Evolutionary conservation across 2,329 filamentous ascomycete species (phyloP), one percentile per base, ranked within the genome.

Genomic region (Colletotrichum gloeosporioides): DNA sequence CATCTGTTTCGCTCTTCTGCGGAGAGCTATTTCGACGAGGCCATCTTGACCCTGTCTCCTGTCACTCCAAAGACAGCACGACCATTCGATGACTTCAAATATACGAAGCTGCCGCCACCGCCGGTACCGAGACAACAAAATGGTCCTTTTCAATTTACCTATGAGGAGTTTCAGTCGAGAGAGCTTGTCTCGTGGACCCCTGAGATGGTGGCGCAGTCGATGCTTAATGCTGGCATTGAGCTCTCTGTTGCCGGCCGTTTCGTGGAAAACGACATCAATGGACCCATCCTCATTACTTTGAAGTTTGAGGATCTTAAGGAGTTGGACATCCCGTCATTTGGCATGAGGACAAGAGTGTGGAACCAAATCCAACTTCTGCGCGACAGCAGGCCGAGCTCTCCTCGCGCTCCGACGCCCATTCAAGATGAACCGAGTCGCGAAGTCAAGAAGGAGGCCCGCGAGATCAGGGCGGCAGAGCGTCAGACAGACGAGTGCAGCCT

Each of bases 261-360:
- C 81, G 90, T 96, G 77, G 91, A 94, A 80, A 98, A 99, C 84
- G 96, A 99, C 82, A 98, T 99, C 83, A 95, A 94, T 31, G 96
- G 96, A 16, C 90, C 92, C 6, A 95, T 99, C 72, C 88, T 99
- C 25, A 92, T 98, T 69, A 96, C 96, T n/a, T 88, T 99, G 59
- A 96, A 98, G 82, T 96, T 96, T 79, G 95, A 98, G 78, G 96
- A 97, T 80, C 87, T 97, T 73, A 94, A 94, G 83, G 95, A 97
- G 84, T 89, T 97, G 22, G 93, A 93, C 79, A 96, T 97, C 72
- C 89, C 91, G 76, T 96, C 95, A 2, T 96, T 97, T 82, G 95
- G 95, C 59, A 94, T 96, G 80, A 90, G 95, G 76, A 95, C 94
- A 79, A 93, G 92, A 81, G 87, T 96, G 16, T 97, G 95, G 95